Evolutionary conservation across 2,329 filamentous ascomycete species (phyloP).

Genomic region (Ophiostoma tasmaniense): DNA sequence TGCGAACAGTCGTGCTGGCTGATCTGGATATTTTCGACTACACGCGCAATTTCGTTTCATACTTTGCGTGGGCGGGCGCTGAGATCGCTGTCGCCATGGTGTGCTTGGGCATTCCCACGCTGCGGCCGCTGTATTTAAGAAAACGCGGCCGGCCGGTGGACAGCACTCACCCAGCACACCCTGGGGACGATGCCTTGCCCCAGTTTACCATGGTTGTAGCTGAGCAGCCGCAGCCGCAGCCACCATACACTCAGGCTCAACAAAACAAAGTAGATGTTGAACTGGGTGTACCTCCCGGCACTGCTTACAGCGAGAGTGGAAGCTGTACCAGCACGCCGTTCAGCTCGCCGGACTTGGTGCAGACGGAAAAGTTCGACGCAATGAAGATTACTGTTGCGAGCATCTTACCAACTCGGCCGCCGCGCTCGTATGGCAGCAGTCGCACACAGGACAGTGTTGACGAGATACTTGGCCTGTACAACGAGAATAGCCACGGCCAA

Average conservation of each 20-base stretch:
- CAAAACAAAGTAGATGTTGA: background rate
- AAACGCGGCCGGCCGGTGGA: background rate
- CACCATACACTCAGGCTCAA: background rate
- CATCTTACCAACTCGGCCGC: constrained; percentile 2
- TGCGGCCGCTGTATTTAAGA: constrained; percentile 29
- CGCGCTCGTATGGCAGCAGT: constrained; percentile 11
- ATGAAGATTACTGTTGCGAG: constrained; percentile 31
- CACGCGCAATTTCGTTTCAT: constrained; percentile 19
- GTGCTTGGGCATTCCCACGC: constrained; percentile 34
- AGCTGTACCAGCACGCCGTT: background rate
- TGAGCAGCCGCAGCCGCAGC: background rate
- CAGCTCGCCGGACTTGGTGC: constrained; percentile 5
- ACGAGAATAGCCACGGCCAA: constrained; percentile 17
- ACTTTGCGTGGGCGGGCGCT: constrained; percentile 30
- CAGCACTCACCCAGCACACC: background rate
- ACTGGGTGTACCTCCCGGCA: background rate
- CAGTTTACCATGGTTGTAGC: background rate
- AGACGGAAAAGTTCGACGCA: constrained; percentile 9
- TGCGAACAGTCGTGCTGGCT: constrained; percentile 23
- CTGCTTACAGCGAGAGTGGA: background rate
- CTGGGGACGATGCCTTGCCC: background rate
- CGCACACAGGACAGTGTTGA: constrained; percentile 27
- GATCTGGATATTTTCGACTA: constrained; percentile 25
- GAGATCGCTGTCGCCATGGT: constrained; percentile 34
- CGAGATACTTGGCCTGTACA: constrained; percentile 26